Evolutionary conservation across 2,329 filamentous ascomycete genomes (phyloP).

Genomic region (Alternaria sp.): DNA sequence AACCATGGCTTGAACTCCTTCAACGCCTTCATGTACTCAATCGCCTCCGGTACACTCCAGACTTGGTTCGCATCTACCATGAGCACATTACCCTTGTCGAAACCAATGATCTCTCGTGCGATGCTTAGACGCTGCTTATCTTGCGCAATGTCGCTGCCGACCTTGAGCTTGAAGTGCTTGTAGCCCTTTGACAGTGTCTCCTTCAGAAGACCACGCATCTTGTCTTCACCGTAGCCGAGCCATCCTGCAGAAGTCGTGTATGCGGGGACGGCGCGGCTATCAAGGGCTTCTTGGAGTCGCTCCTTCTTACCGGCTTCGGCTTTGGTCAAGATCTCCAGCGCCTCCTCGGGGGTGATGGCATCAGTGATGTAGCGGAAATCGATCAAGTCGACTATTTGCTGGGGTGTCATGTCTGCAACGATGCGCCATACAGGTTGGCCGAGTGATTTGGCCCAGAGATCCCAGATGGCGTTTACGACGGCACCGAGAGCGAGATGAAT

Average conservation of each 20-base stretch:
- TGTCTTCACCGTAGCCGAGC: conserved; percentile 89
- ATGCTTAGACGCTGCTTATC: conserved; percentile 75
- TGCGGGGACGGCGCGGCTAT: conserved; percentile 78
- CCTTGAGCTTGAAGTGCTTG: conserved; percentile 89
- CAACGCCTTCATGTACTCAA: conserved; percentile 83
- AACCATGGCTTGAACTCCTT: conserved; percentile 89
- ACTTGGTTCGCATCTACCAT: conserved; percentile 96
- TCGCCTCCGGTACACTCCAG: conserved; percentile 89
- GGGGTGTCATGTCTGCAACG: conserved; percentile 86
- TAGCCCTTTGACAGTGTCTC: conserved; percentile 81
- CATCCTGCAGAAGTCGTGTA: conserved; percentile 92
- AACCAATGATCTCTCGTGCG: conserved; percentile 80
- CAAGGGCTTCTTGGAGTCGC: conserved; percentile 75
- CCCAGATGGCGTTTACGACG: conserved; percentile 91
- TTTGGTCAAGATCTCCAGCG: conserved; percentile 71
- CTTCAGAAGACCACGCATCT: conserved; percentile 76
- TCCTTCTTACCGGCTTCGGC: conserved; percentile 71
- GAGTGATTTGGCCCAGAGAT: conserved; percentile 89
- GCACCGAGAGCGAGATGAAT: conserved; percentile 90
- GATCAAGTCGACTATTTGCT: conserved; percentile 85
- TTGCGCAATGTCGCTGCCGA: conserved; percentile 74
- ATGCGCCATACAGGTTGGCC: conserved; percentile 90
- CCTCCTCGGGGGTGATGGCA: conserved; percentile 86
- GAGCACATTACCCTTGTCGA: conserved; percentile 80
- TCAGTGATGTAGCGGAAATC: conserved; percentile 96